These are phyloP conservation scores for Penicillium antarcticum DNA, from an alignment of 495 filamentous ascomycete genomes.

Conservation along the genomic window DNA sequence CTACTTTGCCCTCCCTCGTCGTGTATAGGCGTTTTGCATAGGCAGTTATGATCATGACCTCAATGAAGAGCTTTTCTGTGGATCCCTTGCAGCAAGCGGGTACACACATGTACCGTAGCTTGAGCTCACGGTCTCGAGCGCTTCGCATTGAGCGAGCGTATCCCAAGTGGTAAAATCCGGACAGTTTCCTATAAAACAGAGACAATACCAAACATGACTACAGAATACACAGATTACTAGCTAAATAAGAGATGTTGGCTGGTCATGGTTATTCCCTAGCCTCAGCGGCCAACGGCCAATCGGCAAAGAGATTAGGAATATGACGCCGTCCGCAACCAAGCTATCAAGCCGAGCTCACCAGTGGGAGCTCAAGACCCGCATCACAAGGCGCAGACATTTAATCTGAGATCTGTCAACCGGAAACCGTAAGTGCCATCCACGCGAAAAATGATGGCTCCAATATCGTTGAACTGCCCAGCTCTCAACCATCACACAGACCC, in stretches of 20 bases:
- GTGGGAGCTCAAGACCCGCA: constrained; percentile 66
- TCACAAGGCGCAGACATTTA: constrained; percentile 47
- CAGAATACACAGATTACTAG: neutral
- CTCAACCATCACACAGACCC: constrained; percentile 65
- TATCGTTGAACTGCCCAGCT: constrained; percentile 77
- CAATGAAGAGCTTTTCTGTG: constrained; percentile 9
- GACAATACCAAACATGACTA: neutral
- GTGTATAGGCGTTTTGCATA: constrained; percentile 4
- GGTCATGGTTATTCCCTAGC: constrained; percentile 83
- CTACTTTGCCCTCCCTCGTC: neutral
- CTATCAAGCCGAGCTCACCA: constrained; percentile 65
- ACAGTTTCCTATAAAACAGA: neutral
- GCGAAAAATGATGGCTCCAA: constrained; percentile 69
- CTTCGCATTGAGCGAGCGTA: neutral
- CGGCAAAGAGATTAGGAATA: constrained; percentile 83
- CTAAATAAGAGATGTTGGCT: constrained; percentile 55
- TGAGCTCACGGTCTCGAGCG: neutral
- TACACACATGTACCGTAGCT: neutral
- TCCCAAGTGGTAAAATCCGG: neutral
- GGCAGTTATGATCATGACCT: constrained; percentile 27
- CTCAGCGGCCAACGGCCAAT: constrained; percentile 77
- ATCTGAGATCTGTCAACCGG: constrained; percentile 93
- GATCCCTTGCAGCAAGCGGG: neutral
- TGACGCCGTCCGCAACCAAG: constrained; percentile 64
- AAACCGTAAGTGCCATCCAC: constrained; percentile 71